Percentiles rank a stretch among this genome's conserved stretches.
Evolutionary conservation across 768 basidiomycete genomes (phyloP).

Genomic region (Harrya chromipes): DNA sequence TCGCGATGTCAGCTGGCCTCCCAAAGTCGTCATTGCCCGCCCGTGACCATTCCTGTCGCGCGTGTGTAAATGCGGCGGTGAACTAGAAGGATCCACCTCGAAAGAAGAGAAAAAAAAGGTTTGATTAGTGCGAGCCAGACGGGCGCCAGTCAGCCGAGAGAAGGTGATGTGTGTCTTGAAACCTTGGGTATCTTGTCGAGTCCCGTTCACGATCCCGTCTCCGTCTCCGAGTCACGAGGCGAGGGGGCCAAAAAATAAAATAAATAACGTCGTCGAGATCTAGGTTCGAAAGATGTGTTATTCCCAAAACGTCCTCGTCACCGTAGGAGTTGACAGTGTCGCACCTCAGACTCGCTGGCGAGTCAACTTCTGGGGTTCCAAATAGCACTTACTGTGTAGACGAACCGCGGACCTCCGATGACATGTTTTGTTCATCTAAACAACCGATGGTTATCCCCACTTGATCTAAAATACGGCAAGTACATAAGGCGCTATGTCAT

Average conservation of each 20-base stretch:
- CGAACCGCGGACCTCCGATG: constrained; percentile 33
- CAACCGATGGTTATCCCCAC: constrained; percentile 22
- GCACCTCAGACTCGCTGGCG: too few relatives aligned
- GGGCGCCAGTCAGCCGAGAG: too few relatives aligned
- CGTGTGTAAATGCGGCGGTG: background rate
- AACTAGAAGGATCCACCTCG: too few relatives aligned
- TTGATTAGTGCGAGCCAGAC: too few relatives aligned
- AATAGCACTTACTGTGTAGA: background rate
- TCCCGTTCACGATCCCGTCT: constrained; percentile 4
- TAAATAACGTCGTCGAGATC: constrained; percentile 3
- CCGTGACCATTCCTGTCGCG: background rate
- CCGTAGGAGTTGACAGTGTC: too few relatives aligned
- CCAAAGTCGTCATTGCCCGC: background rate
- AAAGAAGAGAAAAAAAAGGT: too few relatives aligned
- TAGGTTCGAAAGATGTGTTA: constrained; percentile 2
- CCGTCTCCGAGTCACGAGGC: constrained; percentile 2
- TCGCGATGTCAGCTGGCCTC: background rate
- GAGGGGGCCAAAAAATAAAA: background rate
- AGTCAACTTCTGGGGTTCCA: too few relatives aligned
- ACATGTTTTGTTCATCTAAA: constrained; percentile 8
- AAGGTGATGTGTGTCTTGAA: background rate
- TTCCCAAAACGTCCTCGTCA: background rate
- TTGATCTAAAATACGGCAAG: constrained; percentile 15
- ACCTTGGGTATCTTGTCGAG: constrained; percentile 16
- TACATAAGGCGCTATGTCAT: constrained; percentile 31